These are phyloP conservation scores for Protomyces lactucae-debilis DNA, from an alignment of 1,139 yeast species.

Conservation along the genomic window DNA sequence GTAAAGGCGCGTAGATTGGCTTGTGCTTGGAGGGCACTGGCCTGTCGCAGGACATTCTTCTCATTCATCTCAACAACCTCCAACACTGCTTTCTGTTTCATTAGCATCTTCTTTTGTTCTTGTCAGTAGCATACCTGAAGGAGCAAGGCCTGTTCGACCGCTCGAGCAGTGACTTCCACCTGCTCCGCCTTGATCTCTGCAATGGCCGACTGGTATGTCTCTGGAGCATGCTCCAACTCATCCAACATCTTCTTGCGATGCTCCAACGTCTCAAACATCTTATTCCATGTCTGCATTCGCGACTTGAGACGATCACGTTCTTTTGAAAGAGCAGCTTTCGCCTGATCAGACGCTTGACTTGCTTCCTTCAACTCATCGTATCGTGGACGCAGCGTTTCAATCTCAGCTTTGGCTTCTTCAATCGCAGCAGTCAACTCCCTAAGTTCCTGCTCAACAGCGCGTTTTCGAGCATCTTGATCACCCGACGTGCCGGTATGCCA, in stretches of 20 bases:
- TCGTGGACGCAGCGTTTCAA: constrained; percentile 16
- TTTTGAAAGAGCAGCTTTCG: neutral
- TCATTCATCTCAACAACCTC: constrained; percentile 3
- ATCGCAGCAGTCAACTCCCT: constrained; percentile 4
- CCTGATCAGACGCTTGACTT: neutral
- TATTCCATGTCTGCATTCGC: neutral
- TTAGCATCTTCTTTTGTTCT: neutral
- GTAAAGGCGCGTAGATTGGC: constrained; percentile 21
- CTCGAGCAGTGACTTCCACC: neutral
- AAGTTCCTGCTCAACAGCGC: constrained; percentile 2
- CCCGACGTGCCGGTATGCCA: neutral
- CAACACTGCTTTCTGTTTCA: constrained; percentile 3
- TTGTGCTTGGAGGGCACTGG: constrained; percentile 1
- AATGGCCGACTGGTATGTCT: constrained; percentile 35
- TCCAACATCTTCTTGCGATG: constrained; percentile 16
- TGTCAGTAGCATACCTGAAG: neutral
- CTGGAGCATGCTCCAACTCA: constrained; percentile 21
- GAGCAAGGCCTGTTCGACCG: too few relatives aligned
- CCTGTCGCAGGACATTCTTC: neutral
- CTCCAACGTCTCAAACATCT: constrained; percentile 5
- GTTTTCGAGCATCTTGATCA: neutral
- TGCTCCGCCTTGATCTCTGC: constrained; percentile 33
- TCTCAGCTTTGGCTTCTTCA: neutral
- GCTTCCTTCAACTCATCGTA: constrained; percentile 2
- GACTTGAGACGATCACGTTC: constrained; percentile 4